phyloP scores from a whole-genome alignment of 1,284 basidiomycete genomes.

The Apiotrichum domesticum region DNA sequence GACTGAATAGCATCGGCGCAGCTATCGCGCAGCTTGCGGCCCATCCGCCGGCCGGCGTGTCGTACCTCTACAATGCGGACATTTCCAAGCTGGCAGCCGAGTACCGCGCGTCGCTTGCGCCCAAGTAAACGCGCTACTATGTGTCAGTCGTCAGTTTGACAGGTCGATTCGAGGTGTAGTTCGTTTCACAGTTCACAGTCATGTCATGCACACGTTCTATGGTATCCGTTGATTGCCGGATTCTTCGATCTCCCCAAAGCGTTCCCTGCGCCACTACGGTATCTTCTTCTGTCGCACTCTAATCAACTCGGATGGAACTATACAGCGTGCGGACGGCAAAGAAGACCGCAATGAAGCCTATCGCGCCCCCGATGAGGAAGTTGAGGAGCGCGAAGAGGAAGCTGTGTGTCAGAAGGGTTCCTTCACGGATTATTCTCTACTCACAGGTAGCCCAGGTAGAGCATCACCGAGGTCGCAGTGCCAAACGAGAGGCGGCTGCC shows the following conservation, averaged over 20 bases:
- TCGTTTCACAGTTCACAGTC: too few species aligned
- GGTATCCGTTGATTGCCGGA: background rate
- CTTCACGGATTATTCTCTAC: slow-evolving; percentile 11
- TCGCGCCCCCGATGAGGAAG: slow-evolving; percentile 81
- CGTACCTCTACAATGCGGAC: slow-evolving; percentile 22
- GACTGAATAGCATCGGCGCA: slow-evolving; percentile 27
- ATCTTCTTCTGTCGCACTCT: background rate
- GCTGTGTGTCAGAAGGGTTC: slow-evolving; percentile 16
- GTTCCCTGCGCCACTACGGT: background rate
- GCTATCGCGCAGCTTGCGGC: slow-evolving; percentile 38
- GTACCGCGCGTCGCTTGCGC: slow-evolving; percentile 12
- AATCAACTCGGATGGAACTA: slow-evolving; percentile 55
- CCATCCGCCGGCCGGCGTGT: slow-evolving; percentile 24
- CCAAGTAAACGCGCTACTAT: too few species aligned
- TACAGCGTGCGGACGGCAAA: slow-evolving; percentile 79
- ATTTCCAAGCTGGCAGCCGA: slow-evolving; percentile 28
- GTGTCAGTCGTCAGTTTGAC: background rate
- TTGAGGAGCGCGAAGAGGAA: slow-evolving; percentile 72
- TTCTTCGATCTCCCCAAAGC: background rate
- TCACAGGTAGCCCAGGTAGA: slow-evolving; percentile 86
- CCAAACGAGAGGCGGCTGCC: slow-evolving; percentile 73
- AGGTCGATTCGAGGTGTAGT: too few species aligned
- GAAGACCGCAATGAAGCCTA: slow-evolving; percentile 80
- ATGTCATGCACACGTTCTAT: background rate
- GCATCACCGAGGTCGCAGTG: slow-evolving; percentile 71